Evolutionary conservation across 2,329 filamentous ascomycete genomes (phyloP).

Genomic region (Pseudocercospora macadamiae): DNA sequence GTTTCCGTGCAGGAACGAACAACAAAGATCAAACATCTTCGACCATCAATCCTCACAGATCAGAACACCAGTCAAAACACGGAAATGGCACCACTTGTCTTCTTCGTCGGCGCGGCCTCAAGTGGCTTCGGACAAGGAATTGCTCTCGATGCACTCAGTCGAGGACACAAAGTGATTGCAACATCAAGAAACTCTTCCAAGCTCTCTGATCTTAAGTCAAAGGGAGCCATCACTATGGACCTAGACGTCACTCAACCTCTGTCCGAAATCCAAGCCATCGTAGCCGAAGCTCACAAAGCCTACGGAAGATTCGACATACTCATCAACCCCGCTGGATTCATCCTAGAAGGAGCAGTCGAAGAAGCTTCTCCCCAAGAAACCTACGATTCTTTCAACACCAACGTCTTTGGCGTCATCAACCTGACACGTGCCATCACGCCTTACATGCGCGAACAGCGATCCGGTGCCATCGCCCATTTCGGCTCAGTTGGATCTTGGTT

Average conservation of each 20-base stretch:
- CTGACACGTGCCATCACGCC: slow-evolving; percentile 30
- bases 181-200: slow-evolving; percentile 45
- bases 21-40: too few relatives aligned
- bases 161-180: slow-evolving; percentile 51
- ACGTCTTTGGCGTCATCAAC: slow-evolving; percentile 30
- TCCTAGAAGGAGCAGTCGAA: slow-evolving; percentile 26
- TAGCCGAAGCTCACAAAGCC: slow-evolving; percentile 38
- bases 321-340: slow-evolving; percentile 46
- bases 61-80: not conserved
- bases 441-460: slow-evolving; percentile 27
- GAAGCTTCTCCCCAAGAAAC: slow-evolving; percentile 24
- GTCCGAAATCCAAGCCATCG: slow-evolving; percentile 41
- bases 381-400: slow-evolving; percentile 26
- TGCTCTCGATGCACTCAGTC: slow-evolving; percentile 46
- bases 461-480: slow-evolving; percentile 36
- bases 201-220: slow-evolving; percentile 20
- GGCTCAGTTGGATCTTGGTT: slow-evolving; percentile 53
- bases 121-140: slow-evolving; percentile 52
- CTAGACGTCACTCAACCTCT: slow-evolving; percentile 46
- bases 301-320: slow-evolving; percentile 45
- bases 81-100: slow-evolving; percentile 18
- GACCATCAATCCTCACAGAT: too few relatives aligned
- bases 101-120: slow-evolving; percentile 47
- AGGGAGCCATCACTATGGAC: slow-evolving; percentile 24
- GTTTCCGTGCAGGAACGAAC: too few relatives aligned